phyloP scores from a whole-genome alignment of 2,329 filamentous ascomycete genomes.

The Aspergillus arachidicola region DNA sequence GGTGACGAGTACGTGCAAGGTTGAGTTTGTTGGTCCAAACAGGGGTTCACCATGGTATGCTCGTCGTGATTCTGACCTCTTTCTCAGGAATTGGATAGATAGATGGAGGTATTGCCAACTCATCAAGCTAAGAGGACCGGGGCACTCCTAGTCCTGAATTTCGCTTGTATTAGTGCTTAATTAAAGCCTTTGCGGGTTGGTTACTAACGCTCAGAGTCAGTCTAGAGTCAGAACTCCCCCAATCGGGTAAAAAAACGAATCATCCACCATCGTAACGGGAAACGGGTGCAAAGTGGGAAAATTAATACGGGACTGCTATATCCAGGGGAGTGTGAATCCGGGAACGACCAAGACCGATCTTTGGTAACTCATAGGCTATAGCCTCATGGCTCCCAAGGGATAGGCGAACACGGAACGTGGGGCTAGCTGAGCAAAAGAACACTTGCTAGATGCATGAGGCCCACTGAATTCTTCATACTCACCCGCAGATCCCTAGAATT shows the following conservation, averaged over 20 bases:
- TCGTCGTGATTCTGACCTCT: not conserved
- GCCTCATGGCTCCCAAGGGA: slow-evolving; percentile 1
- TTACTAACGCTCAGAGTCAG: not conserved
- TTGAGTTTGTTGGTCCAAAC: slow-evolving; percentile 6
- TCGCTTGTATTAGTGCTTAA: not conserved
- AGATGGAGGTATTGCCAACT: slow-evolving; percentile 1
- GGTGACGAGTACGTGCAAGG: slow-evolving; percentile 13
- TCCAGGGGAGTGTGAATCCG: not conserved
- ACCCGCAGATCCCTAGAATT: slow-evolving; percentile 16
- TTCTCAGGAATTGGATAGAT: not conserved
- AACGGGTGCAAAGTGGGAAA: not conserved
- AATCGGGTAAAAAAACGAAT: slow-evolving; percentile 4
- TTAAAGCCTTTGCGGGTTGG: not conserved
- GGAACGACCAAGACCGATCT: not conserved
- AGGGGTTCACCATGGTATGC: slow-evolving; percentile 10
- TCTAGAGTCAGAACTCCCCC: not conserved
- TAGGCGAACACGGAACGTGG: slow-evolving; percentile 20
- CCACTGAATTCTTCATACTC: slow-evolving; percentile 12
- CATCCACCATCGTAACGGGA: not conserved
- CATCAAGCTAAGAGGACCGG: slow-evolving; percentile 1
- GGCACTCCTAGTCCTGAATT: not conserved
- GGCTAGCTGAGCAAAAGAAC: slow-evolving; percentile 12
- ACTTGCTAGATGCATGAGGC: slow-evolving; percentile 5
- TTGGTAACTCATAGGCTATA: not conserved
- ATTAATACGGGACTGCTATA: not conserved